Base-by-base conservation (phyloP, 129 eudicot species). In the Kitagawia praeruptora region DNA sequence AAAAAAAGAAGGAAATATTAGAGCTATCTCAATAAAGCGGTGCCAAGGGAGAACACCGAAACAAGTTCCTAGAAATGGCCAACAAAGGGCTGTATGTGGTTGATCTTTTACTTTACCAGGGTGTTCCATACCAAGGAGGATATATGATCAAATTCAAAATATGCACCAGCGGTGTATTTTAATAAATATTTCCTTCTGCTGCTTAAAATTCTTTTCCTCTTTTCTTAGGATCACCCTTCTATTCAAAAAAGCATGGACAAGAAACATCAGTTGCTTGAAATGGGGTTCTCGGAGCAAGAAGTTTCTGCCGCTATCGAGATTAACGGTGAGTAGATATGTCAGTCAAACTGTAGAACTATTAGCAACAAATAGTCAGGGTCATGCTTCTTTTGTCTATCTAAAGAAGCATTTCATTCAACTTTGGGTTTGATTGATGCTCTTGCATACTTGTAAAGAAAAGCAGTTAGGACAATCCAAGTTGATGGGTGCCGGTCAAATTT, bases 211-310 rank as follows among this genome's bases (percentile, higher is more conserved):
- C 3, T 66, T 77, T 75, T 75, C 34, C 63, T 47, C 80, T 72
- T 28, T 58, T 38, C 64, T 78, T 81, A 72, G 72, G 46, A 47
- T 66, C 46, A 39, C 37, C 67, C 75, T 63, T 69, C 13, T 37
- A 72, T 67, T 54, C 96, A 92, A 96, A 90, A 88, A 16, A 73
- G 56, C 51, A 77, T 90, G 98, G 93, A 94, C 84, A 94, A 90
- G 93, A 92, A 91, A 75, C 92, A 90, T 58, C 81, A 77, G 73
- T 84, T 94, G 85, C 91, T 92, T 78, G 93, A 90, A 80, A 87
- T 94, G 85, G 98, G 98, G 54, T 94, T 94, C 49, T 44, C 93
- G 3, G 98, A 94, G 79, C 82, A 89, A 37, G 92, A 92, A 76
- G 86, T 94, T 64, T 92, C 97, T 77, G 83, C 85, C 75, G 98